These are phyloP conservation scores for Lactarius akahatsu DNA, from an alignment of 768 basidiomycete genomes.

Conservation along the genomic window DNA sequence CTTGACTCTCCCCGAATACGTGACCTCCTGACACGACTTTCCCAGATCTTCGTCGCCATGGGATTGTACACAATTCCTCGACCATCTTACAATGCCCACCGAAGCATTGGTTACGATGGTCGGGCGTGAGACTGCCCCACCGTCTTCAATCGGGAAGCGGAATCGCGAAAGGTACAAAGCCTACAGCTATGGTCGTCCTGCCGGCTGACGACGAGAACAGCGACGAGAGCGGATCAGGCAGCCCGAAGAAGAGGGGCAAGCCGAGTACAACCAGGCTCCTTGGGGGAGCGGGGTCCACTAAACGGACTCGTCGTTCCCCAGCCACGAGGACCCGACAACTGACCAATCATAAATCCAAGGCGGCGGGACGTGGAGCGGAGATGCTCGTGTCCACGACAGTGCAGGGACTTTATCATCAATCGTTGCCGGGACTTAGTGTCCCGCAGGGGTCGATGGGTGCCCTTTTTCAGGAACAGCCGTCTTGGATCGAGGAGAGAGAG, in stretches of 20 bases:
- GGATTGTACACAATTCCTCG: background rate
- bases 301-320: background rate
- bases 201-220: background rate
- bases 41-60: background rate
- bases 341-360: background rate
- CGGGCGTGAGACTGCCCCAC: background rate
- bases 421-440: background rate
- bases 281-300: background rate
- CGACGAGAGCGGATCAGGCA: background rate
- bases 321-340: background rate
- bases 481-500: background rate
- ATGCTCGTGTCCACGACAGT: background rate
- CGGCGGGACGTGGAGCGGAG: background rate
- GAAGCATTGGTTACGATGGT: background rate
- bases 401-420: background rate
- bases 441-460: background rate
- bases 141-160: background rate
- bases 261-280: background rate
- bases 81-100: background rate
- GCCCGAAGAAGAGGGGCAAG: slow-evolving; percentile 1
- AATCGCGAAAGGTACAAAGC: background rate
- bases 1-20: background rate
- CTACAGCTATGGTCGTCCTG: background rate
- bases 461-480: background rate
- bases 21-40: background rate